Evolutionary conservation across 2,329 filamentous ascomycete genomes (phyloP).

Genomic region (Pseudophaeomoniella oleicola): DNA sequence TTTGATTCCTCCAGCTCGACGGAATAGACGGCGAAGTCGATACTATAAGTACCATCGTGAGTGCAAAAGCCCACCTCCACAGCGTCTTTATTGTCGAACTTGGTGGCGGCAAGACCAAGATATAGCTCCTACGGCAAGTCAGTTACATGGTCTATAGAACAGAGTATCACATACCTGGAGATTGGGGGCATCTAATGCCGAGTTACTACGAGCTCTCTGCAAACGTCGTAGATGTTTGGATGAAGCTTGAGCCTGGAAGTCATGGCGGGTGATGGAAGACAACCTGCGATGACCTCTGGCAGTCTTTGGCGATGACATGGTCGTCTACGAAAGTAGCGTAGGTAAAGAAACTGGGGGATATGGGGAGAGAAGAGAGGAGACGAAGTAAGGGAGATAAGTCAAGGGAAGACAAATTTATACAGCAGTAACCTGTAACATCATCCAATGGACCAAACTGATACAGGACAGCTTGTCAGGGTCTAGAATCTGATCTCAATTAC

Average conservation of each 20-base stretch:
- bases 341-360: no score
- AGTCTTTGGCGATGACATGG: no score
- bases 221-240: background rate
- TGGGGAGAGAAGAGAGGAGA: no score
- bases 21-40: conserved; percentile 11
- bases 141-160: background rate
- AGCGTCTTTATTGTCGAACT: conserved; percentile 3
- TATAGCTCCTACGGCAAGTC: background rate
- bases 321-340: no score
- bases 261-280: no score
- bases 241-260: background rate
- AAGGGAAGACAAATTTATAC: no score
- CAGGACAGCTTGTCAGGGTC: no score
- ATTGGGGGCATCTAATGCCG: background rate
- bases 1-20: background rate
- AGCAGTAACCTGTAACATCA: no score
- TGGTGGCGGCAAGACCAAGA: background rate
- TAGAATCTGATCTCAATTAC: no score
- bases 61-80: conserved; percentile 10
- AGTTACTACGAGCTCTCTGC: background rate
- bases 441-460: no score
- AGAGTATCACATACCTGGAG: background rate
- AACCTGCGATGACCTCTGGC: no score
- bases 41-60: conserved; percentile 12
- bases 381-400: no score